A percentile compares a stretch with the other conserved stretches of the same genome.
phyloP scores from a whole-genome alignment of 805 yeast genomes.

The Yamadazyma nakazawae region DNA sequence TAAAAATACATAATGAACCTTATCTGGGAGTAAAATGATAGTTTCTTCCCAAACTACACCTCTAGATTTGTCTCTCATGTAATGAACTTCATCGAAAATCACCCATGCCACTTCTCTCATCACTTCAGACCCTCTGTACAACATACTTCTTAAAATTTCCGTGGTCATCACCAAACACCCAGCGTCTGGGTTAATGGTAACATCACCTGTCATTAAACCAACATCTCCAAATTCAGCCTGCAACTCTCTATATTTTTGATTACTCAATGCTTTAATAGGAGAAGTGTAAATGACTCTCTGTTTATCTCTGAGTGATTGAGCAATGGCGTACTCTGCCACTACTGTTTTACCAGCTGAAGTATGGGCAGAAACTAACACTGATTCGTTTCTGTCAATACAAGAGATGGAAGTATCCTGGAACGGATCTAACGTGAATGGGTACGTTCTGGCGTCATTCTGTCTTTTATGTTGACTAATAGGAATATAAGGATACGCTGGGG shows the following conservation, averaged over 20 bases:
- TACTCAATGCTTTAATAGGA: conserved; percentile 91
- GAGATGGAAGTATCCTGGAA: conserved; percentile 96
- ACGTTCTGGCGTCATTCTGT: conserved; percentile 73
- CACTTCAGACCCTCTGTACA: conserved; percentile 94
- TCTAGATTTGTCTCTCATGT: conserved; percentile 95
- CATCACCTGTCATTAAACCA: conserved; percentile 99
- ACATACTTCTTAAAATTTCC: conserved; percentile 94
- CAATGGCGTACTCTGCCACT: conserved; percentile 96
- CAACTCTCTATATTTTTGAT: conserved; percentile 90
- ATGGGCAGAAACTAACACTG: conserved; percentile 95
- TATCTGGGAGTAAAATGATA: conserved; percentile 90
- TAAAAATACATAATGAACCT: conserved; percentile 87
- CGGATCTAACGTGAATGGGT: conserved; percentile 93
- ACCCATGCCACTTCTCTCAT: conserved; percentile 99
- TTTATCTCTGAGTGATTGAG: conserved; percentile 85
- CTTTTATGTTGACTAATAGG: conserved; percentile 90
- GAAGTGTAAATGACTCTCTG: conserved; percentile 95
- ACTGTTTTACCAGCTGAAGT: conserved; percentile 98
- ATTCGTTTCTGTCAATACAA: conserved; percentile 91
- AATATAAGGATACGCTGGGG: conserved; percentile 81
- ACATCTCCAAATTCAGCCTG: conserved; percentile 94
- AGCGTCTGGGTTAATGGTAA: conserved; percentile 96
- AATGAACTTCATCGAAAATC: conserved; percentile 96
- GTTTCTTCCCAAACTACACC: conserved; percentile 99
- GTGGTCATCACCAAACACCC: conserved; percentile 99